A percentile compares a stretch with the other conserved stretches of the same genome.
These are phyloP conservation scores for Hypoxylon rickii DNA, from an alignment of 495 filamentous ascomycete genomes.

Conservation along the genomic window DNA sequence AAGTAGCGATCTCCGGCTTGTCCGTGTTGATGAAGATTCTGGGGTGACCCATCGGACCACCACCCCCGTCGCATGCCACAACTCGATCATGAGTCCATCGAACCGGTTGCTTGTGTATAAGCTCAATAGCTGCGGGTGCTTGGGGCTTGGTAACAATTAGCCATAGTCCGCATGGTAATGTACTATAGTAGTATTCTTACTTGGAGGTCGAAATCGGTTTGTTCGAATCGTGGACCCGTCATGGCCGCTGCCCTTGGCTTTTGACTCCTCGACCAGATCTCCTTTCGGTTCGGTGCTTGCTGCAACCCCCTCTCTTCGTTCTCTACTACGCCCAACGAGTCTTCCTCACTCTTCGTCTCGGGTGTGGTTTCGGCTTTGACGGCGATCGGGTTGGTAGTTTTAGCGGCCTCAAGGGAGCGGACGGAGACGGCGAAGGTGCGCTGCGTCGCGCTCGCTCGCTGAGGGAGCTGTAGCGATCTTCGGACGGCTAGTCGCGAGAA, in stretches of 20 bases:
- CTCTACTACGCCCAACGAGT: conserved; percentile 61
- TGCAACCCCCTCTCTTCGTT: conserved; percentile 62
- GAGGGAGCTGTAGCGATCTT: conserved; percentile 30
- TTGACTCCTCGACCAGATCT: conserved; percentile 83
- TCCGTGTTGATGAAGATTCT: conserved; percentile 96
- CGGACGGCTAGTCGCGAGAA: conserved; percentile 49
- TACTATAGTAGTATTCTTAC: conserved; percentile 53
- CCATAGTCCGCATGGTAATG: not conserved
- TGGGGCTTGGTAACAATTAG: conserved; percentile 65
- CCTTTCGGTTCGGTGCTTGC: conserved; percentile 86
- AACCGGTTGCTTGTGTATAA: conserved; percentile 95
- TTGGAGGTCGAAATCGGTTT: conserved; percentile 89
- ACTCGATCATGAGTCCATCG: conserved; percentile 81
- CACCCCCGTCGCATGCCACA: conserved; percentile 91
- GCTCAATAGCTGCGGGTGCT: conserved; percentile 85
- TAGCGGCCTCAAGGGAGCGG: conserved; percentile 43
- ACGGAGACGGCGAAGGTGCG: conserved; percentile 45
- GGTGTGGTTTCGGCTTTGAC: conserved; percentile 60
- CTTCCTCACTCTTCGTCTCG: conserved; percentile 42
- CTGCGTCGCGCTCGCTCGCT: conserved; percentile 30
- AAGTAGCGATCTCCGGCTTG: conserved; percentile 89
- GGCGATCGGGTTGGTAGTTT: conserved; percentile 53
- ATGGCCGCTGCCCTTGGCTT: conserved; percentile 78
- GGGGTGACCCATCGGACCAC: conserved; percentile 89
- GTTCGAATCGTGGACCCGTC: conserved; percentile 93